Base-by-base conservation (phyloP, 1,284 basidiomycete genomes). In the Ceratobasidium sp. region DNA sequence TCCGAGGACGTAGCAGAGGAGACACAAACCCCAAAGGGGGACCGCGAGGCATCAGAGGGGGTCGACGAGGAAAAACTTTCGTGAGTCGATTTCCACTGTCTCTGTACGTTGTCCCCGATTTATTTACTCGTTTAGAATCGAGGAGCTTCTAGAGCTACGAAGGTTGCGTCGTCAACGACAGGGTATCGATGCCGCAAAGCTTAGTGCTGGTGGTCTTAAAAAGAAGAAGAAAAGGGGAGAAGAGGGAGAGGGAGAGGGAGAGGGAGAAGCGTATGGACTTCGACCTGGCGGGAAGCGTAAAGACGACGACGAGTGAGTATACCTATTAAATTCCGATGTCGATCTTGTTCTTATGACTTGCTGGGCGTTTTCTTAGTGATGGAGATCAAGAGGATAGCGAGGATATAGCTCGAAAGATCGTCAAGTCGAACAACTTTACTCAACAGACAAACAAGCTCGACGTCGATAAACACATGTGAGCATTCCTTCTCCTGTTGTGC, bases 381-480 rank as follows among this genome's bases (percentile, higher is more conserved):
- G 0, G 86, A 88, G 44, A 56, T 36, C 84, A 86, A 63, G 90
- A 83, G 64, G 88, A 88, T 66, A 84, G 87, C 58, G 87, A 88
- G 64, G 86, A 88, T 3, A 88, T 87, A 75, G 87, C 91, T 33
- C 84, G 92, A 69, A 84, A 90, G 72, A 88, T 89, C 5, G 88
- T 98, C 3, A 86, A 94, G 60, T 85, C 87, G 28, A 96, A 93
- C 81, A 97, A 98, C 82, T 98, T 99, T 79, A 98, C 96, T 0
- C 92, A 94, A 75, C 96, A 98, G 81, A 99, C 96, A 1, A 97
- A 97, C 78, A 88, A 89, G 1, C 85, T 98, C 12, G 96, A 98
- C 78, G 95, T 98, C 6, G 96, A 99, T 82, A 98, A 97, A 78
- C 96, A 98, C 79, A 98, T 98, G 96, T 96, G 73, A 74, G 91